phyloP scores from a whole-genome alignment of 176 grass and related monocot genomes.

The Metroxylon sagu region DNA sequence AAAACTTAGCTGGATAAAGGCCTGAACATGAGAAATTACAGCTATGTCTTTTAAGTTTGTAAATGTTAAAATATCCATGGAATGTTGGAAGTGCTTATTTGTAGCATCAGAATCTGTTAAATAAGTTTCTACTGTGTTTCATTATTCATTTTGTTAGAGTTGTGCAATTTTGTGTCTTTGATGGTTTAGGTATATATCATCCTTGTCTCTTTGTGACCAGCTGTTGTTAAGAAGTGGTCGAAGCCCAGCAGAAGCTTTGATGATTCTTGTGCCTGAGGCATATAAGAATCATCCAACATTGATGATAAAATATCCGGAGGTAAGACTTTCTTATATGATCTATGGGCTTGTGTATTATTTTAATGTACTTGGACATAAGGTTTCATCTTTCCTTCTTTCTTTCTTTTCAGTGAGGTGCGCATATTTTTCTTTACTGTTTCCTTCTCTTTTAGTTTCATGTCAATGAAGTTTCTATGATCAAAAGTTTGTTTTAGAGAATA shows the following conservation, averaged over 20 bases:
- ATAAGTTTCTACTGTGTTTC: too few species aligned
- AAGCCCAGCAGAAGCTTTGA: conserved; percentile 85
- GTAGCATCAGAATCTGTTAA: neutral
- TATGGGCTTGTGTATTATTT: too few species aligned
- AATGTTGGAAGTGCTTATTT: neutral
- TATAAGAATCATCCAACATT: conserved; percentile 99
- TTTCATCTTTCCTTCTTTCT: too few species aligned
- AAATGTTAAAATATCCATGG: neutral
- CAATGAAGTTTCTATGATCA: too few species aligned
- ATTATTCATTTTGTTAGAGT: neutral
- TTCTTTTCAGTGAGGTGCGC: too few species aligned
- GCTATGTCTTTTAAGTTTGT: neutral
- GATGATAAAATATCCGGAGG: conserved; percentile 96
- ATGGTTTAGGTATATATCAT: conserved; percentile 15
- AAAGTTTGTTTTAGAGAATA: too few species aligned
- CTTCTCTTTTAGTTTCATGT: too few species aligned
- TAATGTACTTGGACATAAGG: too few species aligned
- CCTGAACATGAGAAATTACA: too few species aligned
- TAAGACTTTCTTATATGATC: conserved; percentile 13
- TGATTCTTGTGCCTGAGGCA: conserved; percentile 97
- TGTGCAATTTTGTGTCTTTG: conserved; percentile 6
- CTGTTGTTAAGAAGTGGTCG: conserved; percentile 87
- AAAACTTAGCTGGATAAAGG: too few species aligned
- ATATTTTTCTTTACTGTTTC: too few species aligned
- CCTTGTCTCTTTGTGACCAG: conserved; percentile 43